Evolutionary conservation across 2,329 filamentous ascomycete genomes (phyloP).

Genomic region (Fusarium liriodendri): DNA sequence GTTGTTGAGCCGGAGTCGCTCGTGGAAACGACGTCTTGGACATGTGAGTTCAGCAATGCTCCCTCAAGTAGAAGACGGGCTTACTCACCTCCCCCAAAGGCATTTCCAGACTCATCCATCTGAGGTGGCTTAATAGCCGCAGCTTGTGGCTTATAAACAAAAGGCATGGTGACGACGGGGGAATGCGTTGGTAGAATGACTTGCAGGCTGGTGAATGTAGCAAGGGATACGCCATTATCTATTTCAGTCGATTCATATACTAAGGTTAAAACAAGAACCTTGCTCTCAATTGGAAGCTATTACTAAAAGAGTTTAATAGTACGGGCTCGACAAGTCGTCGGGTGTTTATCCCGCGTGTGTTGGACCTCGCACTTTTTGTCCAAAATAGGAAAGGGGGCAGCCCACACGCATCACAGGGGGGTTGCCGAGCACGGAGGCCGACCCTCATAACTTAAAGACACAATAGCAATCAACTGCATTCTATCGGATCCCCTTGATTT

Average conservation of each 20-base stretch:
- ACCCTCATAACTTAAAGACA: background rate
- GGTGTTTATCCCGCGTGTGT: background rate
- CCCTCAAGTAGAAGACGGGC: no score
- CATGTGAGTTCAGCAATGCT: background rate
- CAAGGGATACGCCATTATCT: background rate
- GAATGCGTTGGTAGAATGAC: background rate
- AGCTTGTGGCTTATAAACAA: background rate
- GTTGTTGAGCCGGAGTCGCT: background rate
- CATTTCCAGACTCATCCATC: background rate
- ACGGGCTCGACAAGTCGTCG: background rate
- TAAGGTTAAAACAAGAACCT: no score
- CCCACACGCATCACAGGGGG: background rate
- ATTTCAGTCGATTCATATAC: background rate
- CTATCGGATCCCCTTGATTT: background rate
- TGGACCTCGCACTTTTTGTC: constrained; percentile 14
- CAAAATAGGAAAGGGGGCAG: background rate
- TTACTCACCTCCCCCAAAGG: background rate
- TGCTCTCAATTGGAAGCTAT: background rate
- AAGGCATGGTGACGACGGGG: background rate
- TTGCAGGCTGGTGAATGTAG: background rate
- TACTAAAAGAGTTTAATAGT: background rate
- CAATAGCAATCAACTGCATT: background rate
- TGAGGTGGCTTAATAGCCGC: background rate
- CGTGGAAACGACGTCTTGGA: constrained; percentile 2
- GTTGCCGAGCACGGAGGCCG: background rate